These are phyloP conservation scores for Geranium brycei DNA, from an alignment of 345 rosid genomes.

Conservation along the genomic window DNA sequence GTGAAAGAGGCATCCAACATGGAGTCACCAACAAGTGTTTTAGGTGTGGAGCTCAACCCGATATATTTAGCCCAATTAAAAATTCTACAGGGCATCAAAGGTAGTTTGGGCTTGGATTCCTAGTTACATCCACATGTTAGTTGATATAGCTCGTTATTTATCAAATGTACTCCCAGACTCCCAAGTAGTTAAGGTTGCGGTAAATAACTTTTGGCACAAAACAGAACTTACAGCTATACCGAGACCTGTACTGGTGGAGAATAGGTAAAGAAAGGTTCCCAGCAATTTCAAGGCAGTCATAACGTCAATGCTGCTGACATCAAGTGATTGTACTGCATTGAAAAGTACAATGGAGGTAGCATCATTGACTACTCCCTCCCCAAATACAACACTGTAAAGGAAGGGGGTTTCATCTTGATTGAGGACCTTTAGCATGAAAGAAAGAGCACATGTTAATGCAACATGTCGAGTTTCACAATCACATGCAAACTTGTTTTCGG, in stretches of 20 bases:
- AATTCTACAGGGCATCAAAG: too few relatives aligned
- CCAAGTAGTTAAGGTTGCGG: too few relatives aligned
- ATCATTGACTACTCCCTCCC: slow-evolving; percentile 76
- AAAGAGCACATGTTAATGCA: neutral
- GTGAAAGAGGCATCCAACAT: too few relatives aligned
- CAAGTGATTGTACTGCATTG: slow-evolving; percentile 46
- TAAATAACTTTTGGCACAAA: neutral
- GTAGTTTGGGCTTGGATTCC: too few relatives aligned
- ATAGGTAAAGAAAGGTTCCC: slow-evolving; percentile 54
- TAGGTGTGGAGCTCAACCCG: too few relatives aligned
- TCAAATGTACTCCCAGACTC: too few relatives aligned
- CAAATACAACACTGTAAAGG: slow-evolving; percentile 62
- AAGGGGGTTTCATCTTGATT: slow-evolving; percentile 72
- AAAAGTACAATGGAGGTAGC: slow-evolving; percentile 73
- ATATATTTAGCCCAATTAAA: too few relatives aligned
- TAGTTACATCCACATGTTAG: too few relatives aligned
- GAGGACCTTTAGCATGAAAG: slow-evolving; percentile 33
- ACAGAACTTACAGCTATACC: slow-evolving; percentile 43
- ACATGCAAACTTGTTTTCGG: neutral
- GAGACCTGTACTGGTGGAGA: slow-evolving; percentile 46
- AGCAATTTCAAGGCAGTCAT: slow-evolving; percentile 27
- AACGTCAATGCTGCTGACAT: slow-evolving; percentile 24
- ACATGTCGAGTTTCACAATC: neutral
- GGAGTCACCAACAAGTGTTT: too few relatives aligned
- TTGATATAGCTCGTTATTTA: too few relatives aligned